Evolutionary conservation across 2,329 filamentous ascomycete genomes (phyloP).

Genomic region (Penicillium oxalicum): DNA sequence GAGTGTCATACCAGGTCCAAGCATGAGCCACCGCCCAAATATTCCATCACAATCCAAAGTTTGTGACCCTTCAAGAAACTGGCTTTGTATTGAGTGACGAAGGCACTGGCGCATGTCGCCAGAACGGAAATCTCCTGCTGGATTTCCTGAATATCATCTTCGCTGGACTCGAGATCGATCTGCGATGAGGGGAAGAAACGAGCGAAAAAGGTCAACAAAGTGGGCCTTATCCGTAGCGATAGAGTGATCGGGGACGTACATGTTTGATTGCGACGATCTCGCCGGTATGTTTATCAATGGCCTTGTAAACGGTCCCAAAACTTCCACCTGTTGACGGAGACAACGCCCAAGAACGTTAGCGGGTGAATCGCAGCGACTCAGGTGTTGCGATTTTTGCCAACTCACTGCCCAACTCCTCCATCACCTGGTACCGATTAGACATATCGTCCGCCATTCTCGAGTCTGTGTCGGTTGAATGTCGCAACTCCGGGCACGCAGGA

Average conservation of each 20-base stretch:
- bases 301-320: constrained; percentile 96
- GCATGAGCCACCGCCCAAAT: constrained; percentile 88
- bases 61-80: constrained; percentile 96
- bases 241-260: constrained; percentile 48
- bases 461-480: constrained; percentile 14
- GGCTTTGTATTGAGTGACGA: constrained; percentile 92
- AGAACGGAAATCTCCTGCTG: constrained; percentile 94
- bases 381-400: constrained; percentile 20
- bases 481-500: constrained; percentile 15
- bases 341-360: constrained; percentile 10
- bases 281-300: constrained; percentile 81
- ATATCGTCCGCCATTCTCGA: constrained; percentile 48
- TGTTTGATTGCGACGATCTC: constrained; percentile 96
- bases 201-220: constrained; percentile 11
- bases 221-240: not conserved
- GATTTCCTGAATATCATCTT: constrained; percentile 97
- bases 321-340: constrained; percentile 63
- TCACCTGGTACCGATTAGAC: constrained; percentile 83
- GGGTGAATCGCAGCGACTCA: constrained; percentile 3
- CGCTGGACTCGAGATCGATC: constrained; percentile 98
- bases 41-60: constrained; percentile 99
- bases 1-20: constrained; percentile 67
- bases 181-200: constrained; percentile 33
- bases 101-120: constrained; percentile 88
- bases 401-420: constrained; percentile 93